These are phyloP conservation scores for Fusarium buharicum DNA, from an alignment of 2,329 filamentous ascomycete genomes.

Conservation along the genomic window DNA sequence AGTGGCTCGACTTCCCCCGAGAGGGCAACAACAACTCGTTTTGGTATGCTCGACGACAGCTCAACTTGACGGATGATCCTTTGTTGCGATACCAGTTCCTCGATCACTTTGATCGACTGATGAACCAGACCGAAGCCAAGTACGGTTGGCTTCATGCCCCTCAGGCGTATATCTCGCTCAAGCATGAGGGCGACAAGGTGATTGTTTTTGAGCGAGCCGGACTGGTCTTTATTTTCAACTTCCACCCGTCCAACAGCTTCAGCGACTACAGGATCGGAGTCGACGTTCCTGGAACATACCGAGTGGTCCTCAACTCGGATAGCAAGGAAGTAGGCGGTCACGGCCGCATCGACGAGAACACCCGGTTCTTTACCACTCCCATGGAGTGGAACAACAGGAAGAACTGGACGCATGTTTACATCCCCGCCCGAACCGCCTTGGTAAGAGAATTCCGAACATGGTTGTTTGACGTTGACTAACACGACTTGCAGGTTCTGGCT, in stretches of 20 bases:
- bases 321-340: constrained; percentile 81
- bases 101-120: constrained; percentile 91
- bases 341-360: constrained; percentile 79
- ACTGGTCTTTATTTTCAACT: constrained; percentile 95
- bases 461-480: background rate
- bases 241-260: constrained; percentile 85
- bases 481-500: constrained; percentile 60
- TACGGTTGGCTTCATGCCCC: constrained; percentile 89
- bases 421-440: constrained; percentile 84
- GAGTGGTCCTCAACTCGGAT: constrained; percentile 86
- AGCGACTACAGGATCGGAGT: constrained; percentile 93
- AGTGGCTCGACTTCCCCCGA: constrained; percentile 98
- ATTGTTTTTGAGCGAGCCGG: constrained; percentile 95
- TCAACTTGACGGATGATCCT: constrained; percentile 88
- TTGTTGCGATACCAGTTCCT: constrained; percentile 90
- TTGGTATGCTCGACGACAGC: constrained; percentile 92
- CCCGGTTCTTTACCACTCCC: constrained; percentile 90
- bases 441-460: constrained; percentile 62
- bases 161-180: constrained; percentile 92
- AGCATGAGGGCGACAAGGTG: constrained; percentile 93
- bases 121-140: constrained; percentile 88
- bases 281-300: constrained; percentile 85
- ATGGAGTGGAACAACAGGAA: constrained; percentile 88
- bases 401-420: constrained; percentile 94
- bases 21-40: constrained; percentile 93